Conservation (phyloP, 257 asterid species). For the Eucommia ulmoides region DNA sequence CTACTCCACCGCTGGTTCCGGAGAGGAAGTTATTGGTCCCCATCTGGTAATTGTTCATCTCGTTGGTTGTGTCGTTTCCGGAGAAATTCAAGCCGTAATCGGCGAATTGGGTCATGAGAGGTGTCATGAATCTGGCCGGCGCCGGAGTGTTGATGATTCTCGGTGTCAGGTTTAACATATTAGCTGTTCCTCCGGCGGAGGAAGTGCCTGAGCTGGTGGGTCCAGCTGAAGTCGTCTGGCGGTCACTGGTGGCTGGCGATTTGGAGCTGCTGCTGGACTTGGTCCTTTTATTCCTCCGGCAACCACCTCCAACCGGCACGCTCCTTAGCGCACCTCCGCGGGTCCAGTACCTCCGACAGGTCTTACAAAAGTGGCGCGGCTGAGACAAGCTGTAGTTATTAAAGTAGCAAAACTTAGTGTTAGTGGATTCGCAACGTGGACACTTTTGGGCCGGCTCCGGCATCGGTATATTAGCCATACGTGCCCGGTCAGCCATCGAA, state of each 20-base stretch:
- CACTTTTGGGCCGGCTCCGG: constrained; percentile 73
- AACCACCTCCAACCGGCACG: constrained; percentile 93
- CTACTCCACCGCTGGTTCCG: constrained; percentile 16
- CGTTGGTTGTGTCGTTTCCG: too few relatives aligned
- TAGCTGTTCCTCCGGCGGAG: constrained; percentile 17
- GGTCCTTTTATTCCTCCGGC: constrained; percentile 65
- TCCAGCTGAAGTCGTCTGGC: constrained; percentile 31
- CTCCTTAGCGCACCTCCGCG: constrained; percentile 77
- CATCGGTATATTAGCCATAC: constrained; percentile 73
- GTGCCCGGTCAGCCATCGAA: constrained; percentile 86
- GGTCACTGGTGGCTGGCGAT: constrained; percentile 40
- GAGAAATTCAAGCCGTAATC: too few relatives aligned
- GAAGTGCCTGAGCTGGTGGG: constrained; percentile 39
- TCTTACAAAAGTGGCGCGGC: constrained; percentile 95
- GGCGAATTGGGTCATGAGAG: too few relatives aligned
- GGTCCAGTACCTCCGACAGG: constrained; percentile 89
- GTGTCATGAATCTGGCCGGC: constrained; percentile 51
- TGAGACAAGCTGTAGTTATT: constrained; percentile 84
- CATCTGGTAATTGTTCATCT: constrained; percentile 38
- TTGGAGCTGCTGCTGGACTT: constrained; percentile 43
- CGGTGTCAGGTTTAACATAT: constrained; percentile 32
- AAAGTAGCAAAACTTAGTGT: constrained; percentile 89
- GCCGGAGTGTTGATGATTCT: constrained; percentile 39
- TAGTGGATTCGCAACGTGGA: constrained; percentile 86
- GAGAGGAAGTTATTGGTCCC: constrained; percentile 28